Evolutionary conservation across 768 basidiomycete genomes (phyloP), one percentile per base, ranked within the genome.

Genomic region (Xerocomus potaroensis): DNA sequence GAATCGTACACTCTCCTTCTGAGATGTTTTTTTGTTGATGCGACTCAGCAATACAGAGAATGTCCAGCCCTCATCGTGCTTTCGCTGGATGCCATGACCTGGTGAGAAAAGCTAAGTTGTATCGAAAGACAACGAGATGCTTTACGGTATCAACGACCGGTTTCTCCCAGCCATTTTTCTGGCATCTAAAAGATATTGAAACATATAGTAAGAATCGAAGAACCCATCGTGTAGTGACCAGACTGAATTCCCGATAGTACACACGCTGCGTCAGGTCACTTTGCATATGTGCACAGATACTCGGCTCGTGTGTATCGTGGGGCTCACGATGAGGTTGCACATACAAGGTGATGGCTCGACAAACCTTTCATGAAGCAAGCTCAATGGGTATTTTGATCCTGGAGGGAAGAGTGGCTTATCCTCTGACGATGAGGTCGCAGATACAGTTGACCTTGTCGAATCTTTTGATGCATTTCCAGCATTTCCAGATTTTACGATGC

Each of bases 111-210:
- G 23, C 7, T n/a, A 18, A 18, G 3, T 29, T 21, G 10, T n/a
- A 11, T 21, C n/a, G n/a, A n/a, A 26, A 39, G 15, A 27, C 16
- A 23, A 16, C 22, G 26, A 8, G 21, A 30, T 9, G 23, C 41
- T n/a, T 64, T 61, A 91, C 89, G 22, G 87, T 79, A 44, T 91
- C 83, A n/a, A 95, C 77, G 8, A 67, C 56, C 1, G 93, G 86
- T 51, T 84, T 84, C 48, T 92, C 89, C 91, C 91, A 95, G 3
- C 87, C 91, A 41, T 78, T 75, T 66, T 94, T 93, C 61, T 91
- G 89, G 60, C 91, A 94, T 66, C 87, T 89, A 43, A 14, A 45
- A 18, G 16, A 33, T 3, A 40, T 15, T 27, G 7, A 37, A 22
- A 41, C 22, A 11, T 7, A 27, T 34, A 18, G 8, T 54, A 36